Conservation (phyloP, 2,329 filamentous ascomycete genomes). For the Talaromyces pinophilus region DNA sequence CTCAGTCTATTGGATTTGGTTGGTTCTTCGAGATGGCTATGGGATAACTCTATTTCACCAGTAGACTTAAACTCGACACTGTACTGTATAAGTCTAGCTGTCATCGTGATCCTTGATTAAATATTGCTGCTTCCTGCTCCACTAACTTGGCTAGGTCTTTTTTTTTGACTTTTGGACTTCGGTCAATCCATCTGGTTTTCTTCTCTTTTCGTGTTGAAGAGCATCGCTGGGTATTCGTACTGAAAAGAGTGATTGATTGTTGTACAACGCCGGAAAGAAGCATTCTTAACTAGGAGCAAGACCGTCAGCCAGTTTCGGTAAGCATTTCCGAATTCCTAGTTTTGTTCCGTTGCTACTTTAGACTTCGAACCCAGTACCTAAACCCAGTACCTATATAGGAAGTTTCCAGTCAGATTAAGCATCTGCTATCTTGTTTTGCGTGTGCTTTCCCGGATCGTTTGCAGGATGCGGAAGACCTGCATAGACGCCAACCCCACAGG, state of each 20-base stretch:
- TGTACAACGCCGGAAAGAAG: not conserved
- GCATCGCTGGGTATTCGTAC: not conserved
- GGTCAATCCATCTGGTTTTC: not conserved
- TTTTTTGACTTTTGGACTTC: not conserved
- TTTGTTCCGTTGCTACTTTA: not conserved
- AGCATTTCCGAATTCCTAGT: not conserved
- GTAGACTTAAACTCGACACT: not conserved
- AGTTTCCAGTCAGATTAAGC: not conserved
- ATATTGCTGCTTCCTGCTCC: not conserved
- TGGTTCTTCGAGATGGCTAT: not conserved
- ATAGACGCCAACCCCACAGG: not conserved
- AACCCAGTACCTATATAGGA: not conserved
- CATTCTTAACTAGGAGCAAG: not conserved
- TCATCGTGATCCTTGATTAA: not conserved
- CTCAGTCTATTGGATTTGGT: not conserved
- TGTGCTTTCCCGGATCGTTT: not conserved
- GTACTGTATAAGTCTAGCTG: not conserved
- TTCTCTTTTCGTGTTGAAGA: not conserved
- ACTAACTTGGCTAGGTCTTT: not conserved
- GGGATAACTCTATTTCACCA: not conserved
- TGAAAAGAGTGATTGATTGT: not conserved
- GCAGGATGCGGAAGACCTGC: not conserved
- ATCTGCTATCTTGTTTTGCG: not conserved
- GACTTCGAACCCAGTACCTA: not conserved
- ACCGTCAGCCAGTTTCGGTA: not conserved